These are phyloP conservation scores for Plasmopara viticola DNA, from an alignment of 352 stramenopile genomes.

Conservation along the genomic window DNA sequence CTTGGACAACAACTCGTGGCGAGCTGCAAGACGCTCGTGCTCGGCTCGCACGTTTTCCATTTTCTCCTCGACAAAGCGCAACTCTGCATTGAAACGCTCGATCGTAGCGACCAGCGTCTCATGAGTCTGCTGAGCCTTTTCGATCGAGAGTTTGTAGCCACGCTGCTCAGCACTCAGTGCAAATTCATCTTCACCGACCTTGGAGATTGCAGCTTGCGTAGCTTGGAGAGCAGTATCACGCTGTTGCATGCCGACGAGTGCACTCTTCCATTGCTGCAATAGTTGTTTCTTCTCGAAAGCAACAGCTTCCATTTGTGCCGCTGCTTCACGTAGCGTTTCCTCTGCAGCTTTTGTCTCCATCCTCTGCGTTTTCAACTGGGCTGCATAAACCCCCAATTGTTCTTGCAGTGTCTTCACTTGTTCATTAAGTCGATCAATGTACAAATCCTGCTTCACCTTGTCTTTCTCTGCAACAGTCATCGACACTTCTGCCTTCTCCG, in stretches of 20 bases:
- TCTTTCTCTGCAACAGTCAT: slow-evolving; percentile 90
- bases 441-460: slow-evolving; percentile 92
- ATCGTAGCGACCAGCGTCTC: slow-evolving; percentile 79
- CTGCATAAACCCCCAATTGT: slow-evolving; percentile 66
- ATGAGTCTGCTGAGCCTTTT: slow-evolving; percentile 73
- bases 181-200: slow-evolving; percentile 74
- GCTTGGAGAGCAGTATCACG: slow-evolving; percentile 89
- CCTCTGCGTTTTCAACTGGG: slow-evolving; percentile 81
- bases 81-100: slow-evolving; percentile 81
- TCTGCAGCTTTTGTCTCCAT: slow-evolving; percentile 82
- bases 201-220: slow-evolving; percentile 80
- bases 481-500: slow-evolving; percentile 92
- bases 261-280: slow-evolving; percentile 93
- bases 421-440: slow-evolving; percentile 90
- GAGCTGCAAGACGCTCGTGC: slow-evolving; percentile 66
- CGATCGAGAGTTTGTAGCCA: slow-evolving; percentile 82
- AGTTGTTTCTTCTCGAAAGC: slow-evolving; percentile 94
- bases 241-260: slow-evolving; percentile 86
- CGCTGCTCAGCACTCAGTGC: slow-evolving; percentile 81
- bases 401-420: slow-evolving; percentile 87
- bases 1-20: slow-evolving; percentile 84
- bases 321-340: slow-evolving; percentile 84
- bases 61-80: slow-evolving; percentile 71
- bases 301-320: slow-evolving; percentile 88
- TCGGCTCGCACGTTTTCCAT: slow-evolving; percentile 49